phyloP scores from a whole-genome alignment of 495 filamentous ascomycete genomes.

The Trypethelium eluteriae region DNA sequence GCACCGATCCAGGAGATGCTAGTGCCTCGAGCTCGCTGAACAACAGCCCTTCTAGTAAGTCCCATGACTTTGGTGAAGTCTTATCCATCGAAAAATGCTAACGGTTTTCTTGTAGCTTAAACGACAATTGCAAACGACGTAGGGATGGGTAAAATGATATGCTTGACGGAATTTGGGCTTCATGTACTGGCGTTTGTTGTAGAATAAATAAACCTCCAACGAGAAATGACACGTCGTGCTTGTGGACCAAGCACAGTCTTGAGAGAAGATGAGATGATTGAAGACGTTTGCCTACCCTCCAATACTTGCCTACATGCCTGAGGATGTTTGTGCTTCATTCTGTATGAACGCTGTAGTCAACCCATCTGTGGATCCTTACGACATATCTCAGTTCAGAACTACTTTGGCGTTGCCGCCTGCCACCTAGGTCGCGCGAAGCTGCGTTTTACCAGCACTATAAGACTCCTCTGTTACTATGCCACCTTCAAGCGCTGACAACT shows the following conservation, averaged over 20 bases:
- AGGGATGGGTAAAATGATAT: not conserved
- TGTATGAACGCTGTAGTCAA: too few species aligned
- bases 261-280: not conserved
- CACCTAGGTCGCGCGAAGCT: too few species aligned
- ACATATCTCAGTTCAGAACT: too few species aligned
- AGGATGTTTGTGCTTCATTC: not conserved
- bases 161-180: not conserved
- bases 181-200: not conserved
- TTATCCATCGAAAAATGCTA: not conserved
- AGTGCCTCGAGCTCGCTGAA: not conserved
- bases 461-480: too few species aligned
- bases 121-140: not conserved
- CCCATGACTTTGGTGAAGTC: too few species aligned
- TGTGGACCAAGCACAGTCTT: slow-evolving; percentile 1
- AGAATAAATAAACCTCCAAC: not conserved
- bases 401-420: too few species aligned
- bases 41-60: not conserved
- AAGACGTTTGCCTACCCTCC: not conserved
- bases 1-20: not conserved
- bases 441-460: too few species aligned
- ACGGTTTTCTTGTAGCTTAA: not conserved
- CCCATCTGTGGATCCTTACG: too few species aligned
- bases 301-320: not conserved
- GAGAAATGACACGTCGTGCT: slow-evolving; percentile 8
- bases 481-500: too few species aligned